These are phyloP conservation scores for Notholithocarpus densiflorus DNA, from an alignment of 306 rosid genomes.

Conservation along the genomic window DNA sequence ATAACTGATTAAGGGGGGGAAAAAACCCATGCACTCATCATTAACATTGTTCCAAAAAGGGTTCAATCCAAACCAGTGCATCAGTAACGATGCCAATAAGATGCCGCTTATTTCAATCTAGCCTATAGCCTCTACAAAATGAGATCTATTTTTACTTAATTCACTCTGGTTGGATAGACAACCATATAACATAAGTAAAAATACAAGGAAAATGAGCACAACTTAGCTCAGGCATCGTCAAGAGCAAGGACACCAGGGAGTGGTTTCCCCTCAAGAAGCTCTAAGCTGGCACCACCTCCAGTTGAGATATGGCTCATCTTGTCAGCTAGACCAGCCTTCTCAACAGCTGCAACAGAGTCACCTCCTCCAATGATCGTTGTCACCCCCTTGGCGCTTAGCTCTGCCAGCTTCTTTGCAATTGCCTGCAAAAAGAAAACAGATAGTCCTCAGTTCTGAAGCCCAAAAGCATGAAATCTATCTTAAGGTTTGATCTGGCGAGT, in stretches of 20 bases:
- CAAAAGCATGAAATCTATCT: background rate
- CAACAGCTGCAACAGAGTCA: constrained; percentile 96
- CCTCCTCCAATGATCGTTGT: constrained; percentile 98
- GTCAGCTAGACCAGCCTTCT: constrained; percentile 87
- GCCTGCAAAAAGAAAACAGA: constrained; percentile 42
- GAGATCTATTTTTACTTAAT: constrained; percentile 23
- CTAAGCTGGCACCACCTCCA: constrained; percentile 98
- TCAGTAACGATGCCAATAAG: constrained; percentile 26
- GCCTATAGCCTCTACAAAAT: constrained; percentile 52
- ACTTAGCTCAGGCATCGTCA: constrained; percentile 56
- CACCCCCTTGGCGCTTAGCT: constrained; percentile 82
- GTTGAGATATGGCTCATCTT: constrained; percentile 99
- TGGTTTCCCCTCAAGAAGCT: constrained; percentile 93
- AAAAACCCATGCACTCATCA: background rate
- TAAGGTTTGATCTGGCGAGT: background rate
- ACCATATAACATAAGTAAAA: constrained; percentile 31
- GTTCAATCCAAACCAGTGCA: constrained; percentile 18
- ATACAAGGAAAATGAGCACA: background rate
- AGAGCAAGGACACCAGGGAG: constrained; percentile 98
- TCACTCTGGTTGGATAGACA: constrained; percentile 44
- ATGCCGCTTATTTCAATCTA: constrained; percentile 37
- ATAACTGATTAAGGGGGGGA: no score
- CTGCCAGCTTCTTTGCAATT: constrained; percentile 83
- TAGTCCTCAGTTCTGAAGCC: background rate
- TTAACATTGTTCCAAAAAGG: constrained; percentile 21